phyloP scores from a whole-genome alignment of 2,329 filamentous ascomycete species.

The Aureobasidium sp. region DNA sequence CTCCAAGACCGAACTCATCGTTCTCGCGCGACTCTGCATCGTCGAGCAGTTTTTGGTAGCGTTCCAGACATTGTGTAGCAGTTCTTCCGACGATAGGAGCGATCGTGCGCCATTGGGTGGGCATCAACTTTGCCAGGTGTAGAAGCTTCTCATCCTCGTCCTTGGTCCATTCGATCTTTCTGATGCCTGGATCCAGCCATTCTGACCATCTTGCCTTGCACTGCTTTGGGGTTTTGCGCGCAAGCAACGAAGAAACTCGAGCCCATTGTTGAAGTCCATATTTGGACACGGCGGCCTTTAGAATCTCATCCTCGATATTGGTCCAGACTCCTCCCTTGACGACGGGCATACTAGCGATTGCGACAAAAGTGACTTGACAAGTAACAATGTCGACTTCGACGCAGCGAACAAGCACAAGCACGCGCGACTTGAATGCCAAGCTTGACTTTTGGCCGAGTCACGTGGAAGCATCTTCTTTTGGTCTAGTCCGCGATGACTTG shows the following conservation, averaged over 20 bases:
- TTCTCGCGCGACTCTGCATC: conserved; percentile 87
- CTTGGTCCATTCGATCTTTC: conserved; percentile 98
- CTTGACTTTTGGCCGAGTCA: background rate
- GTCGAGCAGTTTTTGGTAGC: conserved; percentile 92
- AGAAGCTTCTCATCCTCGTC: conserved; percentile 97
- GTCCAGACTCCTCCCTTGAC: conserved; percentile 63
- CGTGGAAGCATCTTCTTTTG: background rate
- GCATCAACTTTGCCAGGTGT: conserved; percentile 96
- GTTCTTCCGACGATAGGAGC: conserved; percentile 94
- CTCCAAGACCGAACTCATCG: conserved; percentile 71
- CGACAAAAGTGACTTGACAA: background rate
- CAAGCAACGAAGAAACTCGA: conserved; percentile 91
- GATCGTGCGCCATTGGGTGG: conserved; percentile 98
- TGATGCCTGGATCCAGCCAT: conserved; percentile 96
- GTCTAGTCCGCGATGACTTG: background rate
- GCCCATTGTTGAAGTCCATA: conserved; percentile 98
- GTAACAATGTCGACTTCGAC: background rate
- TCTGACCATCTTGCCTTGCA: conserved; percentile 98
- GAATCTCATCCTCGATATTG: conserved; percentile 83
- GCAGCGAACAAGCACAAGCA: background rate
- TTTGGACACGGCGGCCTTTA: conserved; percentile 91
- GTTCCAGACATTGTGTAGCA: conserved; percentile 92
- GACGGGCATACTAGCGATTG: conserved; percentile 48
- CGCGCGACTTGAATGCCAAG: background rate
- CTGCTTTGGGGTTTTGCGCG: conserved; percentile 96